Evolutionary conservation across 2,329 filamentous ascomycete genomes (phyloP).

Genomic region (Phaeosphaeria sp.): DNA sequence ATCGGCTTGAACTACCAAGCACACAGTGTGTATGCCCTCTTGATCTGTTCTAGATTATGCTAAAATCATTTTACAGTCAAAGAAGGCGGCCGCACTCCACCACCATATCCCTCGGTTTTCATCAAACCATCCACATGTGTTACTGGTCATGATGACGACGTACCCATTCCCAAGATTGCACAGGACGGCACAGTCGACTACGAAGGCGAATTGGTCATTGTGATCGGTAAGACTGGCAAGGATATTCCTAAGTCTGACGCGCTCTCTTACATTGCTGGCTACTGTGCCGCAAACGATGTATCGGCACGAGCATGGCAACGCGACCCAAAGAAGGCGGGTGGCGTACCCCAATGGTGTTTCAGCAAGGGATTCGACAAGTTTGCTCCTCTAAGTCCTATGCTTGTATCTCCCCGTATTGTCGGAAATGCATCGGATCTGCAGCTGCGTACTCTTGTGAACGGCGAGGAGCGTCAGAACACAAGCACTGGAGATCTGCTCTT

Average conservation of each 20-base stretch:
- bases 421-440: constrained; percentile 48
- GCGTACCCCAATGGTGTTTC: constrained; percentile 22
- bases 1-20: constrained; percentile 54
- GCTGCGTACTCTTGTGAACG: constrained; percentile 54
- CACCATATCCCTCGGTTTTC: constrained; percentile 59
- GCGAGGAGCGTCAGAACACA: constrained; percentile 50
- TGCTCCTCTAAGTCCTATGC: constrained; percentile 56
- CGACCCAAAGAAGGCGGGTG: constrained; percentile 9
- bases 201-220: constrained; percentile 33
- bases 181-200: constrained; percentile 45
- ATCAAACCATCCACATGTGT: constrained; percentile 56
- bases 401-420: constrained; percentile 51
- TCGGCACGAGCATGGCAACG: constrained; percentile 57
- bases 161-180: constrained; percentile 55
- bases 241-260: constrained; percentile 51
- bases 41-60: background rate
- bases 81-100: constrained; percentile 55
- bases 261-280: constrained; percentile 56
- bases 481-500: constrained; percentile 51
- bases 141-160: constrained; percentile 17
- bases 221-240: constrained; percentile 59
- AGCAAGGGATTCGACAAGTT: constrained; percentile 62
- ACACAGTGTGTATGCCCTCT: constrained; percentile 36
- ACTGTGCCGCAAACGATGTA: constrained; percentile 60
- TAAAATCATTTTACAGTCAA: background rate